Percentiles rank a stretch among this genome's conserved stretches.
Evolutionary conservation across 331 rosid genomes (phyloP).

Genomic region (Rosa hybrid): DNA sequence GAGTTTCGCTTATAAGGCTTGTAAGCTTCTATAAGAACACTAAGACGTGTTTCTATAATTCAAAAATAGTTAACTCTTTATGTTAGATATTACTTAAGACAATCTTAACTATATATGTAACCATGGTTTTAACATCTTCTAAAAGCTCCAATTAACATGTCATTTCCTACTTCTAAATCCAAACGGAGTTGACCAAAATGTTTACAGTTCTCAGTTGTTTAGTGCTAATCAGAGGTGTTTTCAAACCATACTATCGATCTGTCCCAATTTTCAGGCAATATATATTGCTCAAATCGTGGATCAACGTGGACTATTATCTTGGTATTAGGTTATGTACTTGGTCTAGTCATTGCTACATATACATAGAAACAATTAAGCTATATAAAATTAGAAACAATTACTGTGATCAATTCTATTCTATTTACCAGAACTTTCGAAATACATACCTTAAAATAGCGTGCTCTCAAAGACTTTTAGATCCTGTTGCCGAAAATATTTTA

Average conservation of each 20-base stretch:
- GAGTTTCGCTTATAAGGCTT: too few species aligned
- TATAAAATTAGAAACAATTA: background rate
- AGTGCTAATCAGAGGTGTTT: too few species aligned
- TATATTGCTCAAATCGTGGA: constrained; percentile 4
- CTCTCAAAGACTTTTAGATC: background rate
- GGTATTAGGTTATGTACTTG: background rate
- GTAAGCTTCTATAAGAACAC: too few species aligned
- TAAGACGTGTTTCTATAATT: too few species aligned
- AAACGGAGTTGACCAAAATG: background rate
- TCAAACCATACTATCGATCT: background rate
- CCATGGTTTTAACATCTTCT: background rate
- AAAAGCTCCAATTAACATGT: background rate
- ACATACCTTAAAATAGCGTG: background rate
- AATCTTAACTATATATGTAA: too few species aligned
- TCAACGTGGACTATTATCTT: background rate
- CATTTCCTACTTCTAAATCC: background rate
- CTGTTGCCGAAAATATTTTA: background rate
- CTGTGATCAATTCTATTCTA: background rate
- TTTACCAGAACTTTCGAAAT: background rate
- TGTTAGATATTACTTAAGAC: background rate
- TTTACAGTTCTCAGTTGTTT: background rate
- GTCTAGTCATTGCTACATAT: background rate
- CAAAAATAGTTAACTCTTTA: too few species aligned
- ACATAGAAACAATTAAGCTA: background rate
- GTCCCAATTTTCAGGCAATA: background rate